Conservation (phyloP, 129 eudicot genomes). For the Glebionis coronaria region DNA sequence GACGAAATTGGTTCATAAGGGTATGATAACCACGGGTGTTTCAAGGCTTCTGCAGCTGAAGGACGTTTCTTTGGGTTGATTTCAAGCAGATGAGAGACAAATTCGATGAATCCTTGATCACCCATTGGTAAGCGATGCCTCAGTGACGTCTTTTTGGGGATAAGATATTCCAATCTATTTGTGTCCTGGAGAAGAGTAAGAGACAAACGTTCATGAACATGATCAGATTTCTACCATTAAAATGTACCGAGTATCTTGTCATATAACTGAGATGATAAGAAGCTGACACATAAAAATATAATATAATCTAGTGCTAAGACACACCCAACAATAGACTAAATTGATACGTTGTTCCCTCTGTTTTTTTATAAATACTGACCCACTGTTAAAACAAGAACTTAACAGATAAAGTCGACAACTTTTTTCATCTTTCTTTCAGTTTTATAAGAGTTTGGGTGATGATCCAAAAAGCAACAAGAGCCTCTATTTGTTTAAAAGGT, state of each 20-base stretch:
- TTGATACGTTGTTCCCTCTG: too few species aligned
- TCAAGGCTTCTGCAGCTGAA: constrained; percentile 79
- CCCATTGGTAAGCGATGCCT: constrained; percentile 94
- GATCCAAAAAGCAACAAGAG: too few species aligned
- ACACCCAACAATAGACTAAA: too few species aligned
- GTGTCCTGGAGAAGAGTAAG: constrained; percentile 50
- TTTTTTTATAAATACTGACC: too few species aligned
- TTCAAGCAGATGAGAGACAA: constrained; percentile 79
- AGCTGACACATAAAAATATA: background rate
- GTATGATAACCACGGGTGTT: constrained; percentile 90
- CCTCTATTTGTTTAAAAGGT: background rate
- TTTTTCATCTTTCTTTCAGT: too few species aligned
- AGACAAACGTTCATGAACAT: background rate
- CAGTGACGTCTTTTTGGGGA: constrained; percentile 84
- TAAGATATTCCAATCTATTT: constrained; percentile 74
- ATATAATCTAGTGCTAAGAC: too few species aligned
- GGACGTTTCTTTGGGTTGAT: constrained; percentile 81
- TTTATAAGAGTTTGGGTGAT: too few species aligned
- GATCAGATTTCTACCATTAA: constrained; percentile 3
- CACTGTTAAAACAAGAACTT: too few species aligned
- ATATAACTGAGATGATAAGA: background rate
- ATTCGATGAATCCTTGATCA: constrained; percentile 92
- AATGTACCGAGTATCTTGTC: background rate
- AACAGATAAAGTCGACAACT: too few species aligned
- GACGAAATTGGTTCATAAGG: constrained; percentile 96